Evolutionary conservation across 805 yeast species (phyloP), one percentile per base, ranked within the genome.

Genomic region (Yarrowia porcina): DNA sequence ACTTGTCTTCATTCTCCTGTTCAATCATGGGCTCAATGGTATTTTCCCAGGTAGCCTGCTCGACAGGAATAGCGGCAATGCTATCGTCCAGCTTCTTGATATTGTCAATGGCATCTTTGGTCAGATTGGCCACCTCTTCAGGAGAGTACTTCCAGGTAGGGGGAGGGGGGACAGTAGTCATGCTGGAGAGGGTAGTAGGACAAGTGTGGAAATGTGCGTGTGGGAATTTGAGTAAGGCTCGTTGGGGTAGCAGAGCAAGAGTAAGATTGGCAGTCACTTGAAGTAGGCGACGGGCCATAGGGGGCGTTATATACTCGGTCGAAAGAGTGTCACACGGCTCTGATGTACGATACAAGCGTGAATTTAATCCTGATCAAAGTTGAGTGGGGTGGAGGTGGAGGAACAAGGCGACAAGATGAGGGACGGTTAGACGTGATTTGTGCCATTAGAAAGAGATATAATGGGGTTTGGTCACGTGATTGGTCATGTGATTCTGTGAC

Each of bases 81-180:
- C 69, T 59, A 69, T 89, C 88, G 68, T 84, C 82, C 54, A 84
- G 70, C 2, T 69, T 72, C 42, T 73, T 77, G 20, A 82, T 78
- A 30, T 76, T 74, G 1, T 73, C 71, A 59, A 86, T 78, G 63
- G 83, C 71, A 17, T 73, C 72, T 15, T 80, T 75, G 2, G 88
- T 81, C n/a, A n/a, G 36, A 75, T 71, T 2, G 69, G 74, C 38
- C 57, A 88, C 77, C 17, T 79, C 74, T 15, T 77, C 81, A 1
- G 89, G 81, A 6, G 89, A 78, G 67, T 79, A 81, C 20, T 77
- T 73, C 96, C 96, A 89, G 23, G 68, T 63, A 13, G 89, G 86
- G 13, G 72, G 64, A 4, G 66, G 36, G 45, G 65, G 18, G 41
- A 17, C 36, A 33, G 64, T 8, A 9, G 57, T 15, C 39, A 50